These are phyloP conservation scores for Vigna nakashimae DNA, from an alignment of 306 rosid species.

Conservation along the genomic window DNA sequence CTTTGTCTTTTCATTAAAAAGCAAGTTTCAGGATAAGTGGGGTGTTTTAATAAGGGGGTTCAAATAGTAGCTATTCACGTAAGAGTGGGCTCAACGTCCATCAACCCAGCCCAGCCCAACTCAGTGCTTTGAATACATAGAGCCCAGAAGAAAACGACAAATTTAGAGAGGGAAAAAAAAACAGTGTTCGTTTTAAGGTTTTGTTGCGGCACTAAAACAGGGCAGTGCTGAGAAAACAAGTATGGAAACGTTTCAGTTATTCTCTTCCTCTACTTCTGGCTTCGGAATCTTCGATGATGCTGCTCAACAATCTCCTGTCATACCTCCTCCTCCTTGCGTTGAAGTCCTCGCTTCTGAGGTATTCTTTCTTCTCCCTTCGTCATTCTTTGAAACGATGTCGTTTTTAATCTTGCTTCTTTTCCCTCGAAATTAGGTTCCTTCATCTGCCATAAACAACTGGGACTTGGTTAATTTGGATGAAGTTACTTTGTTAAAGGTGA, in stretches of 20 bases:
- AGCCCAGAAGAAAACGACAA: not conserved
- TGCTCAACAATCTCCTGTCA: constrained; percentile 47
- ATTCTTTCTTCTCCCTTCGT: not conserved
- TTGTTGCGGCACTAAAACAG: not conserved
- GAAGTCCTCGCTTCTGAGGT: constrained; percentile 84
- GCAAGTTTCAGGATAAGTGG: too few relatives aligned
- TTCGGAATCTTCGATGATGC: constrained; percentile 65
- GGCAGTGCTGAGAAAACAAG: constrained; percentile 51
- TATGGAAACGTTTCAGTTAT: constrained; percentile 59
- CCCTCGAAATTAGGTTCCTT: constrained; percentile 48
- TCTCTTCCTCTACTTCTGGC: constrained; percentile 58
- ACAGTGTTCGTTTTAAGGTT: not conserved
- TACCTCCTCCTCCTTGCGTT: constrained; percentile 73
- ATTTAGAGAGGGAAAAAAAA: not conserved
- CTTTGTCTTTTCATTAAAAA: too few relatives aligned
- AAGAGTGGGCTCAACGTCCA: too few relatives aligned
- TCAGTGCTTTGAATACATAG: not conserved
- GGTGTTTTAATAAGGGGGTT: too few relatives aligned
- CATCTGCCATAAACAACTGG: constrained; percentile 52
- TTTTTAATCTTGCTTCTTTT: constrained; percentile 13
- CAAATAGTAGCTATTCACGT: too few relatives aligned
- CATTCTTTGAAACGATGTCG: not conserved
- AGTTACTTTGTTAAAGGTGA: constrained; percentile 80
- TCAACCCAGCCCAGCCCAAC: constrained; percentile 15
- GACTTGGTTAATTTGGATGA: constrained; percentile 71